phyloP scores from a whole-genome alignment of 1,284 basidiomycete genomes.

The Marasmius tenuissimus region DNA sequence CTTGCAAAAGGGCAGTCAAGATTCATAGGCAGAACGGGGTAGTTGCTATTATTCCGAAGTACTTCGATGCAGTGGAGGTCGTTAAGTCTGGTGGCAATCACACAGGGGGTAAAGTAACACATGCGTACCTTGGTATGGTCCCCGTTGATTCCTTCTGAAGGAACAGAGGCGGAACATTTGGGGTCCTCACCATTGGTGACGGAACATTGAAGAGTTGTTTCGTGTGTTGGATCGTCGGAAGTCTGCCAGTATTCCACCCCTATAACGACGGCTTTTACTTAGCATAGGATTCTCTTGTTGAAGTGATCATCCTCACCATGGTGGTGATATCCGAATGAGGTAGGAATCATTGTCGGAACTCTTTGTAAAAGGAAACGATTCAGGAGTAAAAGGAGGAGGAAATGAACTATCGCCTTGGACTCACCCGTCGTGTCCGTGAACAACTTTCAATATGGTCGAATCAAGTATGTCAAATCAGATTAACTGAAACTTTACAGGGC shows the following conservation, averaged over 20 bases:
- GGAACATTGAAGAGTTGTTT: constrained; percentile 22
- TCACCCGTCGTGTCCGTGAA: constrained; percentile 46
- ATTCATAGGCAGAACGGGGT: constrained; percentile 38
- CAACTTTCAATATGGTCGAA: constrained; percentile 28
- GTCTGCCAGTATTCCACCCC: constrained; percentile 32
- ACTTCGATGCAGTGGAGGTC: constrained; percentile 19
- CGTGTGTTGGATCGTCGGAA: constrained; percentile 20
- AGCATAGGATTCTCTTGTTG: neutral
- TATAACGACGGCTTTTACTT: neutral
- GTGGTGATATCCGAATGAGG: constrained; percentile 36
- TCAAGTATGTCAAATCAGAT: neutral
- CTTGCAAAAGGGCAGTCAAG: neutral
- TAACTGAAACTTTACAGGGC: neutral
- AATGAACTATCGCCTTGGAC: neutral
- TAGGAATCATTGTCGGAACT: constrained; percentile 29
- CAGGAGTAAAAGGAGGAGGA: neutral
- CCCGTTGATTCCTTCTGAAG: constrained; percentile 23
- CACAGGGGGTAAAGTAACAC: neutral
- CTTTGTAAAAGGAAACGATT: constrained; percentile 9
- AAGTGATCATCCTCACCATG: constrained; percentile 29
- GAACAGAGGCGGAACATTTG: constrained; percentile 25
- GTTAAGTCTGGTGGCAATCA: neutral
- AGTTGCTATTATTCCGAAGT: constrained; percentile 30
- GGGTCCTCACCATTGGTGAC: constrained; percentile 27
- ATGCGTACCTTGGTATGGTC: constrained; percentile 26